Evolutionary conservation across 1,284 basidiomycete genomes (phyloP).

Genomic region (Pterulicium gracile): DNA sequence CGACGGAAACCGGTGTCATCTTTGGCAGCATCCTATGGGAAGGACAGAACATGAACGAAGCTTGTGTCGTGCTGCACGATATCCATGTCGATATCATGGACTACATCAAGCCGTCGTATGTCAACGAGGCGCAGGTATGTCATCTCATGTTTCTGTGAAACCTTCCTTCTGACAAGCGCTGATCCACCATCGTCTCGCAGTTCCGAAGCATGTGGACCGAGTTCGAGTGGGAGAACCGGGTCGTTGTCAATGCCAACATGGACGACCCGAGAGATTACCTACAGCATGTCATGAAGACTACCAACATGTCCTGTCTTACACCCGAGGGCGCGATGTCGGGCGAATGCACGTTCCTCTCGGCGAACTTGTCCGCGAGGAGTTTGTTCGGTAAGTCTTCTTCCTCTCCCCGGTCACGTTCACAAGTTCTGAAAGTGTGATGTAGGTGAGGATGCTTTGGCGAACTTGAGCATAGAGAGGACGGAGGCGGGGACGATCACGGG

Average conservation of each 20-base stretch:
- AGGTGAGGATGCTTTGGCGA: conserved; percentile 96
- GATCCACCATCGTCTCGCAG: too few relatives aligned
- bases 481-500: conserved; percentile 77
- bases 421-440: conserved; percentile 4
- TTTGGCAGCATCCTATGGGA: conserved; percentile 99
- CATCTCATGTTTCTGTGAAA: neutral
- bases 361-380: conserved; percentile 88
- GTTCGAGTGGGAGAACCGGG: conserved; percentile 98
- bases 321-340: conserved; percentile 86
- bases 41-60: conserved; percentile 78
- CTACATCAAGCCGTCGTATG: conserved; percentile 96
- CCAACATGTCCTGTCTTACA: conserved; percentile 95
- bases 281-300: conserved; percentile 83
- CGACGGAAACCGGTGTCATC: conserved; percentile 96
- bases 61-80: conserved; percentile 90
- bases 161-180: conserved; percentile 4
- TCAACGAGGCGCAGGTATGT: conserved; percentile 86
- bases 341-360: conserved; percentile 89
- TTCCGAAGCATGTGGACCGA: conserved; percentile 98
- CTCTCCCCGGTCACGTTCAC: neutral
- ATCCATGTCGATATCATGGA: conserved; percentile 99
- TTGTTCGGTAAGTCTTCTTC: conserved; percentile 58
- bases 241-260: conserved; percentile 81
- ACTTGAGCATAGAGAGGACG: conserved; percentile 88
- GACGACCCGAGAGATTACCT: conserved; percentile 79